A percentile compares a stretch with the other conserved stretches of the same genome.
These are phyloP conservation scores for Chlamydomonas incerta DNA, from an alignment of 139 green algal species.

Conservation along the genomic window DNA sequence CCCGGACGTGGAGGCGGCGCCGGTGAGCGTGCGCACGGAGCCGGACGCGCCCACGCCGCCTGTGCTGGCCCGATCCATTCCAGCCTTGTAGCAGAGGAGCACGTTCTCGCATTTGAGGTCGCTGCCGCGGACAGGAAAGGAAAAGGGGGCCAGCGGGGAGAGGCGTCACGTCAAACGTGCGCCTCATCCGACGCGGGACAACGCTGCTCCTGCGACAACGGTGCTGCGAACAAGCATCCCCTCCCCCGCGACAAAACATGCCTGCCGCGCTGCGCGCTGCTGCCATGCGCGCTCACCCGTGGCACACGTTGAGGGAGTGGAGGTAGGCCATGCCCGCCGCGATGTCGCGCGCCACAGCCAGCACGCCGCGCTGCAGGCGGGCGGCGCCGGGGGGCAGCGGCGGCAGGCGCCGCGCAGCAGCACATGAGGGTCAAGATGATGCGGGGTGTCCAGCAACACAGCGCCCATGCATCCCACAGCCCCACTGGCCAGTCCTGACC, in stretches of 20 bases:
- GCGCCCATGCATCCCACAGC: too few relatives aligned
- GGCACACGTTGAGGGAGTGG: constrained; percentile 55
- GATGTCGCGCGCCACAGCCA: constrained; percentile 48
- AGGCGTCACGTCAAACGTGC: too few relatives aligned
- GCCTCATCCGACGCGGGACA: too few relatives aligned
- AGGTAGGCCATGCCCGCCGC: constrained; percentile 59
- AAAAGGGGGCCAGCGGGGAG: not conserved
- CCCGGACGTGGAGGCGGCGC: not conserved
- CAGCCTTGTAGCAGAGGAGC: constrained; percentile 9
- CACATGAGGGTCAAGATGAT: too few relatives aligned
- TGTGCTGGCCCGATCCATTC: not conserved
- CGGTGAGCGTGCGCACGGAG: not conserved
- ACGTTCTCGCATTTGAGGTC: constrained; percentile 53
- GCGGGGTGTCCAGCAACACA: too few relatives aligned
- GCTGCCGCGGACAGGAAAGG: not conserved
- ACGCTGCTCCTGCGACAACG: too few relatives aligned
- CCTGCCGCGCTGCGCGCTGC: too few relatives aligned
- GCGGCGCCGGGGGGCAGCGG: too few relatives aligned
- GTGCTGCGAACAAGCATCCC: too few relatives aligned
- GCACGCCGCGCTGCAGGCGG: constrained; percentile 27
- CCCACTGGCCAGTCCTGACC: not conserved
- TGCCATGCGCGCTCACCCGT: constrained; percentile 25
- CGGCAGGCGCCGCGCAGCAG: too few relatives aligned
- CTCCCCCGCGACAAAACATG: too few relatives aligned
- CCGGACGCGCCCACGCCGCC: not conserved